A percentile compares a stretch with the other conserved stretches of the same genome.
Conservation (phyloP, 257 asterid genomes). For the Penstemon davidsonii region DNA sequence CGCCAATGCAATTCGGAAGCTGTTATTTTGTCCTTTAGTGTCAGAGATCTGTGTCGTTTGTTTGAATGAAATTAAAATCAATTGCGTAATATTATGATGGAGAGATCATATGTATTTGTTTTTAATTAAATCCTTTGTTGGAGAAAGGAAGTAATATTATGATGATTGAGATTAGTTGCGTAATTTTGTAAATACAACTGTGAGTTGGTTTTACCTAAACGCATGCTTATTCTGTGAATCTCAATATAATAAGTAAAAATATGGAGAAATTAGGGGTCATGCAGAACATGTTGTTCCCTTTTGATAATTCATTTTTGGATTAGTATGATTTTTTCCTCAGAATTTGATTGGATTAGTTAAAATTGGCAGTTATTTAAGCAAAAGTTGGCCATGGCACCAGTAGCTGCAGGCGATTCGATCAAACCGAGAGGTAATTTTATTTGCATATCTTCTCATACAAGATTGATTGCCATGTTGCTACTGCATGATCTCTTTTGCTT, state of each 20-base stretch:
- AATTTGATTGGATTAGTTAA: conserved; percentile 23
- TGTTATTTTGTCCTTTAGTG: too few relatives aligned
- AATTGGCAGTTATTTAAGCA: conserved; percentile 33
- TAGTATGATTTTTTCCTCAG: conserved; percentile 6
- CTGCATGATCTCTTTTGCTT: conserved; percentile 1
- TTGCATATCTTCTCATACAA: neutral
- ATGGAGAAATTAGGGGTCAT: conserved; percentile 32
- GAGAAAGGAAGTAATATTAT: neutral
- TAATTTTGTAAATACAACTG: neutral
- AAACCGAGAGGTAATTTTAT: conserved; percentile 51
- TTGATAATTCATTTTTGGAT: conserved; percentile 23
- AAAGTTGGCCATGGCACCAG: conserved; percentile 48
- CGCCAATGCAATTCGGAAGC: too few relatives aligned
- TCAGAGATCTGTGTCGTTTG: too few relatives aligned
- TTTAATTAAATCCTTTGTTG: conserved; percentile 13
- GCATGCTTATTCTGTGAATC: conserved; percentile 30
- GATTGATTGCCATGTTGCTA: neutral
- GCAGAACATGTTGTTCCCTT: conserved; percentile 19
- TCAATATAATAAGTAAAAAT: neutral
- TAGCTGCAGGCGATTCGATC: conserved; percentile 43
- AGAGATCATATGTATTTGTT: too few relatives aligned
- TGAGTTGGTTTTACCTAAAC: conserved; percentile 12
- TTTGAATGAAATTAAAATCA: too few relatives aligned
- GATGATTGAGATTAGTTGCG: neutral
- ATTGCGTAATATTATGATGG: too few relatives aligned